phyloP scores from a whole-genome alignment of 108 stramenopile genomes.

The Mediolabrus comicus region DNA sequence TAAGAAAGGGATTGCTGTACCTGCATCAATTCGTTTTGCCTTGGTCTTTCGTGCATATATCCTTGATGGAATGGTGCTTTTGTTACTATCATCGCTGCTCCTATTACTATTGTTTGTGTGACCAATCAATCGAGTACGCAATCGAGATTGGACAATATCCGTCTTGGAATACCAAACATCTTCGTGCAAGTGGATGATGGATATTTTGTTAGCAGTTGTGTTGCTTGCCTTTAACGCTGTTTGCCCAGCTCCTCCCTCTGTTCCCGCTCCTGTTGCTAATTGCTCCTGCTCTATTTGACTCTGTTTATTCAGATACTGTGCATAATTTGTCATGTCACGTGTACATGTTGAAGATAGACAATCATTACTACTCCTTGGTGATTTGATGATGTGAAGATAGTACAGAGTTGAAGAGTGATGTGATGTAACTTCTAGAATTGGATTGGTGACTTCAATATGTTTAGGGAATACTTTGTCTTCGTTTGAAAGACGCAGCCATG shows the following conservation, averaged over 20 bases:
- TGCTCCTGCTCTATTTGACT: neutral
- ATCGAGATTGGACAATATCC: constrained; percentile 40
- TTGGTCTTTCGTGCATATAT: constrained; percentile 52
- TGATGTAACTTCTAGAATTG: neutral
- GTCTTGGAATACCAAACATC: constrained; percentile 50
- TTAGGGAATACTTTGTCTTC: neutral
- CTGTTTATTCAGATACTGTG: neutral
- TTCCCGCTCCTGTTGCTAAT: too few relatives aligned
- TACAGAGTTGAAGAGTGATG: neutral
- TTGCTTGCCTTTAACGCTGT: neutral
- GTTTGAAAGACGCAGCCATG: neutral
- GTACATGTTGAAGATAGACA: neutral
- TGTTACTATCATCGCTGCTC: too few relatives aligned
- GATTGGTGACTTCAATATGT: neutral
- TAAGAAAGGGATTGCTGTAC: constrained; percentile 41
- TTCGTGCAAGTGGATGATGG: constrained; percentile 58
- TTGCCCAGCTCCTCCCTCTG: too few relatives aligned
- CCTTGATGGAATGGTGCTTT: too few relatives aligned
- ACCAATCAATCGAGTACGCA: constrained; percentile 29
- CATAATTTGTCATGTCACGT: neutral
- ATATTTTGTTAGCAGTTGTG: neutral
- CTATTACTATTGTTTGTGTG: neutral
- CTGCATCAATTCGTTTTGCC: constrained; percentile 18
- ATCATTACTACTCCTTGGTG: neutral
- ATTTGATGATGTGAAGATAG: neutral